Conservation (phyloP, 2,329 filamentous ascomycete genomes). For the Paecilomyces formosus region DNA sequence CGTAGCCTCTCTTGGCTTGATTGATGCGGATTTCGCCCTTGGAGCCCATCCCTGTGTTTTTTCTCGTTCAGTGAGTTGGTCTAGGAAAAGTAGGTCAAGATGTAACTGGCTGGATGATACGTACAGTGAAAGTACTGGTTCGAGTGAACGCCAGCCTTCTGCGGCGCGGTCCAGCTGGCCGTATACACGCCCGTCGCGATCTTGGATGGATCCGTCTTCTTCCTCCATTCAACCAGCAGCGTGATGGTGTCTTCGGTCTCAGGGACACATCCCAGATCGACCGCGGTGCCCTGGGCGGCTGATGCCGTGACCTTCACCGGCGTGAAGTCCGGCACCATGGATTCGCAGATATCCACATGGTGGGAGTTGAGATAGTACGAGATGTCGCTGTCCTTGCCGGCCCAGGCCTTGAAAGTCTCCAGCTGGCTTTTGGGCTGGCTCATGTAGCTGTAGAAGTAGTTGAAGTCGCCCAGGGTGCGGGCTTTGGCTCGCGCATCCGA, state of each 20-base stretch:
- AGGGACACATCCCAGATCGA: conserved; percentile 66
- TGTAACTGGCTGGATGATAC: conserved; percentile 4
- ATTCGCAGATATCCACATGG: conserved; percentile 88
- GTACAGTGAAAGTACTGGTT: conserved; percentile 90
- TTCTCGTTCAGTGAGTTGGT: conserved; percentile 1
- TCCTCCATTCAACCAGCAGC: conserved; percentile 79
- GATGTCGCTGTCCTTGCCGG: conserved; percentile 84
- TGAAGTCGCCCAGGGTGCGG: conserved; percentile 78
- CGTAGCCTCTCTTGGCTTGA: conserved; percentile 90
- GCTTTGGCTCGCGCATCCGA: conserved; percentile 76
- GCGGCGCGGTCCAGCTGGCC: conserved; percentile 87
- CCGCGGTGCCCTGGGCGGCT: conserved; percentile 72
- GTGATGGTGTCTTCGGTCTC: conserved; percentile 92
- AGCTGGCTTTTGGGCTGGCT: conserved; percentile 85
- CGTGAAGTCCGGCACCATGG: conserved; percentile 75
- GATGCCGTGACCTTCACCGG: conserved; percentile 74
- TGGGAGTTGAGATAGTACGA: conserved; percentile 95
- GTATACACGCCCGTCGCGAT: conserved; percentile 85
- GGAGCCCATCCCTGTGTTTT: conserved; percentile 57
- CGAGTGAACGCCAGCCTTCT: conserved; percentile 87
- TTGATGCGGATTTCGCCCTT: conserved; percentile 82
- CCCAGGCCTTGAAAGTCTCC: conserved; percentile 93
- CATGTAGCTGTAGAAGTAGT: conserved; percentile 98
- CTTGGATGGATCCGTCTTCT: conserved; percentile 60
- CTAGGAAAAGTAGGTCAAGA: not conserved